phyloP scores from a whole-genome alignment of 75 land plant species.

The Larix kaempferi region DNA sequence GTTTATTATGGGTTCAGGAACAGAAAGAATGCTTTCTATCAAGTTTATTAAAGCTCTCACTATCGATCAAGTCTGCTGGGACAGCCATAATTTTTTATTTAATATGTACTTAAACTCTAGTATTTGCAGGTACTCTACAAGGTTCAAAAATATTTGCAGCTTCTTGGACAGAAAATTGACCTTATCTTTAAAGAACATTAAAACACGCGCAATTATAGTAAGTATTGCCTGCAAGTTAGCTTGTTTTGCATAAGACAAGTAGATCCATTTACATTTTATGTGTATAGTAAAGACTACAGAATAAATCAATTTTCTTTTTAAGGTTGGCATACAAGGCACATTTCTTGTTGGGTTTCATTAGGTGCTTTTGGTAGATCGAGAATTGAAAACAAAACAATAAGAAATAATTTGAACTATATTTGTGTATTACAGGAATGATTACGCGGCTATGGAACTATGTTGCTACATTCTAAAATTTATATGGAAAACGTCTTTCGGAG shows the following conservation, averaged over 20 bases:
- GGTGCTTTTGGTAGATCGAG: no score
- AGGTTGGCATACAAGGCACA: no score
- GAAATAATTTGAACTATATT: neutral
- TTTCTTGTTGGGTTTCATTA: no score
- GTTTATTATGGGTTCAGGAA: no score
- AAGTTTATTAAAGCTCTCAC: no score
- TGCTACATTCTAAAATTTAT: conserved; percentile 81
- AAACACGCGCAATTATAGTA: conserved; percentile 66
- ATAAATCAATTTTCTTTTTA: no score
- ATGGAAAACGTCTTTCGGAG: conserved; percentile 77
- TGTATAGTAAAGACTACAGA: no score
- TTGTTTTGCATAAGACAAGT: no score
- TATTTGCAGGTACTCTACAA: conserved; percentile 77
- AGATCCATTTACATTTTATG: no score
- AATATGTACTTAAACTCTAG: neutral
- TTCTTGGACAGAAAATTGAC: conserved; percentile 86
- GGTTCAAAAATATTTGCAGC: conserved; percentile 82
- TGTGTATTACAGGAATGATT: conserved; percentile 66
- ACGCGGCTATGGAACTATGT: conserved; percentile 96
- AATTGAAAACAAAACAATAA: neutral
- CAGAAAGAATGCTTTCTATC: no score
- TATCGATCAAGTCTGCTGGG: no score
- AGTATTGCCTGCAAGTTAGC: conserved; percentile 15
- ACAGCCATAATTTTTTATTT: no score
- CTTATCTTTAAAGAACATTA: conserved; percentile 67